A percentile compares a stretch with the other conserved stretches of the same genome.
Evolutionary conservation across 2,329 filamentous ascomycete genomes (phyloP).

Genomic region (Trichocomaceae sp.): DNA sequence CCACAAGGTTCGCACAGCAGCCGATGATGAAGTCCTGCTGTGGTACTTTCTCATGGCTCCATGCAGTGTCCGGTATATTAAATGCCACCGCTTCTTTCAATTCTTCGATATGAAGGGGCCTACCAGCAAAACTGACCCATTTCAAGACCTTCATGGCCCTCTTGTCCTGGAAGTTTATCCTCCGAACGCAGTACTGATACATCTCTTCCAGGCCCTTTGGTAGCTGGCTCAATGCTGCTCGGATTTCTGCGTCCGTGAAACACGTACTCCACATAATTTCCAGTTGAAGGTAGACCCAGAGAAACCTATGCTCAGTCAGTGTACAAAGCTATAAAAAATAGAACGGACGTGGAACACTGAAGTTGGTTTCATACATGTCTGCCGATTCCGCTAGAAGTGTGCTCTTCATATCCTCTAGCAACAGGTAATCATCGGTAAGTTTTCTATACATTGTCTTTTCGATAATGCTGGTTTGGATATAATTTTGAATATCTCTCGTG

Average conservation of each 20-base stretch:
- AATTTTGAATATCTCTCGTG: too few species aligned
- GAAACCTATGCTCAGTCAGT: slow-evolving; percentile 17
- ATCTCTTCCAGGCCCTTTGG: slow-evolving; percentile 19
- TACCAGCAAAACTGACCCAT: slow-evolving; percentile 20
- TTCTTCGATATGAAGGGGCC: slow-evolving; percentile 19
- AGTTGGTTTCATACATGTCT: slow-evolving; percentile 11
- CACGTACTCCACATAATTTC: slow-evolving; percentile 21
- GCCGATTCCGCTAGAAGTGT: too few species aligned
- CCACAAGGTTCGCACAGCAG: slow-evolving; percentile 20
- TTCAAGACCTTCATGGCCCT: slow-evolving; percentile 15
- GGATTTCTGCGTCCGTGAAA: slow-evolving; percentile 17
- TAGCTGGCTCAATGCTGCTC: slow-evolving; percentile 11
- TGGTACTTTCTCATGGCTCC: slow-evolving; percentile 16
- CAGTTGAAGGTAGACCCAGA: slow-evolving; percentile 20
- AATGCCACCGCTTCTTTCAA: slow-evolving; percentile 19
- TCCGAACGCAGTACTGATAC: slow-evolving; percentile 16
- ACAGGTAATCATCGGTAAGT: too few species aligned
- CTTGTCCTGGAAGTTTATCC: slow-evolving; percentile 9
- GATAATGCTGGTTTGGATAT: too few species aligned
- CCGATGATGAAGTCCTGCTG: slow-evolving; percentile 15
- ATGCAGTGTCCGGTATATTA: slow-evolving; percentile 14
- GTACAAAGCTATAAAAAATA: background rate
- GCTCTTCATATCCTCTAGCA: too few species aligned
- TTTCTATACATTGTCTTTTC: too few species aligned
- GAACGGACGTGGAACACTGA: background rate